Percentiles rank a stretch among this genome's conserved stretches.
phyloP scores from a whole-genome alignment of 202 grass and related monocot species.

The Carex arenaria region DNA sequence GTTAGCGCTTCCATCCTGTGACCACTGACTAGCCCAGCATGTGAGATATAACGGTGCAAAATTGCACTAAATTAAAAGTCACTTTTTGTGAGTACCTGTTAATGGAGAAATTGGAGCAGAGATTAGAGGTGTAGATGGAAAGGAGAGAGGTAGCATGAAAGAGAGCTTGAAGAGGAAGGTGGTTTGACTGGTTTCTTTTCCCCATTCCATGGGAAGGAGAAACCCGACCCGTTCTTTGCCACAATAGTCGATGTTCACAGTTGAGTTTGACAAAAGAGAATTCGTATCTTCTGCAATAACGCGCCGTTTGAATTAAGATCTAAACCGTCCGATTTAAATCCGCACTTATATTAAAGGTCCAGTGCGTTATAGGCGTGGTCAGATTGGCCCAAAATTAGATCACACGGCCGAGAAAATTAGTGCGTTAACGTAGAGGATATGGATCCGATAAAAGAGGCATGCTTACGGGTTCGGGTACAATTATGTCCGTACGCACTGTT shows the following conservation, averaged over 20 bases:
- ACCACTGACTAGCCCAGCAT: background rate
- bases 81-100: background rate
- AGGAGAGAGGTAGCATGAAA: conserved; percentile 1
- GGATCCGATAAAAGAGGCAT: too few relatives aligned
- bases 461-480: too few relatives aligned
- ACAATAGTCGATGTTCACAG: background rate
- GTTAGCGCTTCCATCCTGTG: conserved; percentile 2
- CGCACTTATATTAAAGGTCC: too few relatives aligned
- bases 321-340: too few relatives aligned
- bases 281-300: too few relatives aligned
- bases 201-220: background rate
- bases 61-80: background rate
- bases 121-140: conserved; percentile 1
- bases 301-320: too few relatives aligned
- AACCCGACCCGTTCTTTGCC: background rate
- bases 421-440: too few relatives aligned
- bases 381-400: too few relatives aligned
- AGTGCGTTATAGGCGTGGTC: too few relatives aligned
- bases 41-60: background rate
- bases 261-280: background rate
- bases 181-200: background rate
- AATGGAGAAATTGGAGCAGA: background rate
- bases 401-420: too few relatives aligned
- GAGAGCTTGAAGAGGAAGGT: conserved; percentile 1
- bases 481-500: too few relatives aligned